Percentiles rank a stretch among this genome's conserved stretches.
Evolutionary conservation across 495 filamentous ascomycete species (phyloP).

Genomic region (Lepidopterella palustris): DNA sequence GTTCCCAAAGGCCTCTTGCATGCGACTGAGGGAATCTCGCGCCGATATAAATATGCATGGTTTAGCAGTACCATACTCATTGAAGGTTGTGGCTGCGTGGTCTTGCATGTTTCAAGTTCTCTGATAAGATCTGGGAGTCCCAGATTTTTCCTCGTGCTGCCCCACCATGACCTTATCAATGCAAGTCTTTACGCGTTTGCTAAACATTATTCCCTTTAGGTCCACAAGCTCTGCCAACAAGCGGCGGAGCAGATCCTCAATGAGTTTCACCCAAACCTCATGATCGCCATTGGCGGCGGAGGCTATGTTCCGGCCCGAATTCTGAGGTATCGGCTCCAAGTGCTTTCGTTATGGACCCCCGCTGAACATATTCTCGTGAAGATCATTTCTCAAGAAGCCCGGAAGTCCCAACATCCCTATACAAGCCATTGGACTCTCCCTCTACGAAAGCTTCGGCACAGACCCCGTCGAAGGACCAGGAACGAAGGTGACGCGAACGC

Average conservation of each 20-base stretch:
- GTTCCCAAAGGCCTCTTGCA: not conserved
- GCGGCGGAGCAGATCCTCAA: conserved; percentile 74
- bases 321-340: conserved; percentile 53
- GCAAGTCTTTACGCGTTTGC: conserved; percentile 4
- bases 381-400: conserved; percentile 88
- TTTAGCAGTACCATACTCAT: not conserved
- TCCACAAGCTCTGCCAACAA: conserved; percentile 92
- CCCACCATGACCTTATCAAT: not conserved
- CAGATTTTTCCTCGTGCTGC: not conserved
- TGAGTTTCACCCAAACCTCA: conserved; percentile 83
- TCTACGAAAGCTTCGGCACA: conserved; percentile 74
- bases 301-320: conserved; percentile 97
- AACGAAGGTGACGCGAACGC: conserved; percentile 92
- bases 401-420: conserved; percentile 94
- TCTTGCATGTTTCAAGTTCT: not conserved
- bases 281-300: conserved; percentile 97
- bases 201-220: conserved; percentile 44
- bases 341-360: not conserved
- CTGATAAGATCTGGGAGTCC: not conserved
- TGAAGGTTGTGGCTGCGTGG: not conserved
- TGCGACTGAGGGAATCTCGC: not conserved
- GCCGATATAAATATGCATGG: not conserved
- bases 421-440: conserved; percentile 94
- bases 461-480: conserved; percentile 64
- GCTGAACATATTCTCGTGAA: conserved; percentile 20